Conservation (phyloP, 1,284 basidiomycete genomes). For the Fomitopsis pinicola region DNA sequence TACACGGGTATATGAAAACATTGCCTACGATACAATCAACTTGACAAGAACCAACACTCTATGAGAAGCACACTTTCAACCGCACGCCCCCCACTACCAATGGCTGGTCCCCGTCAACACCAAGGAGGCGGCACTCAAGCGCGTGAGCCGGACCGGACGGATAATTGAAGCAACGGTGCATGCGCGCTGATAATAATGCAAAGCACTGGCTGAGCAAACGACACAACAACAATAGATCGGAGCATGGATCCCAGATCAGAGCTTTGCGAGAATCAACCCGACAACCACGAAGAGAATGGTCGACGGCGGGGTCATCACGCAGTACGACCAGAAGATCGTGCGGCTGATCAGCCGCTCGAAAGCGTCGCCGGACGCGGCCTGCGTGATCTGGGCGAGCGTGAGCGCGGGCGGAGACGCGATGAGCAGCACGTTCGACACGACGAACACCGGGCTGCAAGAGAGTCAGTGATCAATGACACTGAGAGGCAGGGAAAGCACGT, state of each 20-base stretch:
- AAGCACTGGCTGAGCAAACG: neutral
- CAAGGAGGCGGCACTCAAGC: too few relatives aligned
- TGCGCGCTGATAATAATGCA: neutral
- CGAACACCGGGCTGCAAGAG: constrained; percentile 68
- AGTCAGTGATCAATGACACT: constrained; percentile 9
- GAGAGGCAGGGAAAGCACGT: constrained; percentile 28
- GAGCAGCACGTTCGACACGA: constrained; percentile 74
- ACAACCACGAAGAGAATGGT: constrained; percentile 75
- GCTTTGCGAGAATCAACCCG: constrained; percentile 57
- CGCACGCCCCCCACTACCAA: too few relatives aligned
- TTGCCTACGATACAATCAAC: too few relatives aligned
- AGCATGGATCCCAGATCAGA: constrained; percentile 20
- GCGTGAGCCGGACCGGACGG: too few relatives aligned
- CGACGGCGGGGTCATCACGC: constrained; percentile 77
- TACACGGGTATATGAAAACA: too few relatives aligned
- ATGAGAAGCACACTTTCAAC: too few relatives aligned
- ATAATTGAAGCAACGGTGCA: neutral
- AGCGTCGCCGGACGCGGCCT: constrained; percentile 81
- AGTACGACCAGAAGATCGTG: constrained; percentile 83
- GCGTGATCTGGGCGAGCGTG: constrained; percentile 85
- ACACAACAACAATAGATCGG: neutral
- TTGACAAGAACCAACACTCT: too few relatives aligned
- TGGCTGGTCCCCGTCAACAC: too few relatives aligned
- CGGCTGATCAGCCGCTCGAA: constrained; percentile 87
- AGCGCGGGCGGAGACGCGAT: constrained; percentile 79